Evolutionary conservation across 2,329 filamentous ascomycete species (phyloP).

Genomic region (Aotearoamyces nothofagi): DNA sequence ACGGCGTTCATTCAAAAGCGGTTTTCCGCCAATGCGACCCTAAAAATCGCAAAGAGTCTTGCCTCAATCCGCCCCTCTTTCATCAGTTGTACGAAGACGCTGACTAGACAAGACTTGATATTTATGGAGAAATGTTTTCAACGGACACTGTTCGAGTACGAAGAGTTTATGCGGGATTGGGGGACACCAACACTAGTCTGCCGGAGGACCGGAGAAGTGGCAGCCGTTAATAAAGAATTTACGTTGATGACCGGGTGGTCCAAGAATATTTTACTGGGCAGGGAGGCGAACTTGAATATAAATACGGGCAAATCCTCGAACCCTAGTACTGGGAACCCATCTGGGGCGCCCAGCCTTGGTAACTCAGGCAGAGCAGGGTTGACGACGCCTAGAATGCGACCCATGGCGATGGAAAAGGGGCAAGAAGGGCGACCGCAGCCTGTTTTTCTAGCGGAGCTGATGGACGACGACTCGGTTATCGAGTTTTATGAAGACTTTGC

Average conservation of each 20-base stretch:
- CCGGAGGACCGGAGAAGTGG: conserved; percentile 85
- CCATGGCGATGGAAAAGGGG: conserved; percentile 23
- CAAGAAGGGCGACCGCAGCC: conserved; percentile 46
- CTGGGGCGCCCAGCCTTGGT: conserved; percentile 10
- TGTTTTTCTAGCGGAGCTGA: conserved; percentile 79
- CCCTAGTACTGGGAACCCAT: conserved; percentile 30
- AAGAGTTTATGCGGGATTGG: conserved; percentile 78
- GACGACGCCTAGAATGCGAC: conserved; percentile 35
- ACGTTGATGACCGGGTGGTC: conserved; percentile 92
- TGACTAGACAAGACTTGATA: conserved; percentile 77
- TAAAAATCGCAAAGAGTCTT: conserved; percentile 75
- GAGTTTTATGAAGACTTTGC: conserved; percentile 96
- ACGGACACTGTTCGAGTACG: conserved; percentile 79
- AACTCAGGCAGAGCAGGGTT: conserved; percentile 27
- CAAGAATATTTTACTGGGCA: conserved; percentile 75
- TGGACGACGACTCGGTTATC: conserved; percentile 86
- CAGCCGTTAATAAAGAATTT: conserved; percentile 91
- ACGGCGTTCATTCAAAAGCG: conserved; percentile 67
- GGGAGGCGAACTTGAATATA: conserved; percentile 74
- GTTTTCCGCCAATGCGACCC: conserved; percentile 60
- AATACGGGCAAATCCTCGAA: conserved; percentile 40
- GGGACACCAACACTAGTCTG: conserved; percentile 87
- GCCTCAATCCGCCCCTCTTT: conserved; percentile 86
- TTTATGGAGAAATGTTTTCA: conserved; percentile 99
- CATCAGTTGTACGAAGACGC: conserved; percentile 78